Evolutionary conservation across 177 flowering plant genomes (phyloP).

Genomic region (Telopea speciosissima): DNA sequence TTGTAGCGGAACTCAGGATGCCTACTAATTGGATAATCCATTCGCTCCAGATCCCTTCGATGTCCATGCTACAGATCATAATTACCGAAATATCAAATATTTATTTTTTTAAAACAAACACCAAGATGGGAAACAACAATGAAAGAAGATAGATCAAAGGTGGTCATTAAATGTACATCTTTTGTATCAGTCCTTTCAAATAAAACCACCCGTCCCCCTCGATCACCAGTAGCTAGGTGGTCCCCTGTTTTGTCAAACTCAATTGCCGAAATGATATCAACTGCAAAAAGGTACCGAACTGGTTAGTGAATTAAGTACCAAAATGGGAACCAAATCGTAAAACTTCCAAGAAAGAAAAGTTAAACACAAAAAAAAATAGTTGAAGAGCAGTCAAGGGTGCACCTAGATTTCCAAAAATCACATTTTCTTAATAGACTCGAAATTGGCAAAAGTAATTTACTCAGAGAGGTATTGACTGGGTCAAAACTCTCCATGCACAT

Average conservation of each 20-base stretch:
- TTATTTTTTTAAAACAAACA: background rate
- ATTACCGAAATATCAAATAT: background rate
- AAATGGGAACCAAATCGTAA: too few relatives aligned
- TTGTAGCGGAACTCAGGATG: slow-evolving; percentile 93
- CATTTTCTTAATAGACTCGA: too few relatives aligned
- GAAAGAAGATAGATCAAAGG: background rate
- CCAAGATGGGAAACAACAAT: background rate
- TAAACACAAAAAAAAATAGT: too few relatives aligned
- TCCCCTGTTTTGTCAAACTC: slow-evolving; percentile 84
- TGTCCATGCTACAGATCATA: slow-evolving; percentile 36
- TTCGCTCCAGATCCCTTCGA: slow-evolving; percentile 61
- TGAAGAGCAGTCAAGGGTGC: too few relatives aligned
- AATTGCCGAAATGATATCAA: slow-evolving; percentile 85
- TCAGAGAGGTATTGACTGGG: too few relatives aligned
- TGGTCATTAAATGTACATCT: slow-evolving; percentile 37
- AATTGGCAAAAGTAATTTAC: too few relatives aligned
- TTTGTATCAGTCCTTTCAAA: slow-evolving; percentile 71
- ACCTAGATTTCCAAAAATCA: too few relatives aligned
- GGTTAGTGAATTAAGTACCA: too few relatives aligned
- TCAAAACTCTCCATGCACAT: too few relatives aligned
- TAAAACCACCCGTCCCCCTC: slow-evolving; percentile 85
- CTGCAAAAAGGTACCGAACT: slow-evolving; percentile 33
- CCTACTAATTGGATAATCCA: slow-evolving; percentile 49
- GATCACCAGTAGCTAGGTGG: slow-evolving; percentile 90
- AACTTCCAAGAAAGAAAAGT: too few relatives aligned